Evolutionary conservation across 768 basidiomycete species (phyloP), one percentile per base, ranked within the genome.

Genomic region (Leucocoprinus leucothites): DNA sequence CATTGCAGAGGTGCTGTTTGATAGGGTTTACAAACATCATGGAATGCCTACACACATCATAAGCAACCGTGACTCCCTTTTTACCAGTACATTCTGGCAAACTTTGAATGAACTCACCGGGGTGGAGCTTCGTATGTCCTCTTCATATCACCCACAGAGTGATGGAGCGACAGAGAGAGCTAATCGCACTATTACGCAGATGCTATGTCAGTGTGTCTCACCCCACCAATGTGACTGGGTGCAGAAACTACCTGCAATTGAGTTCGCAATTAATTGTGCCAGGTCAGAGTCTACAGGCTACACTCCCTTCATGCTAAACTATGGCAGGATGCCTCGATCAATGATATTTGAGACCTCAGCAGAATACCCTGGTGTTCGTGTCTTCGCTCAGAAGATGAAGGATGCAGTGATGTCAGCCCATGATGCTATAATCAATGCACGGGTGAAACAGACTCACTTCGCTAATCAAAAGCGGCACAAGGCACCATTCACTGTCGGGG

Each of bases 341-440:
- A 38, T 56, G 46, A 49, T 61, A 1, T 58, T 19, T 59, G 59
- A 41, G 13, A 42, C 43, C 3, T 18, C 6, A 9, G 9, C 7
- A 9, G 31, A 34, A n/a, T 51, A 36, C 46, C 53, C 28, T 49
- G 53, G 34, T 46, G 62, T 26, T 24, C 54, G 11, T 8, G 24
- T 8, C 35, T 56, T 36, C 60, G 65, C 52, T 45, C 57, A 5
- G 19, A 34, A 54, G 22, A 34, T 60, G 42, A 60, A 60, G 26
- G 43, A 42, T 24, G 63, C 69, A 38, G 46, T 69, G 0, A 36
- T 64, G 7, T 56, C 56, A 0, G 74, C 75, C 0, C 74, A 78
- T 51, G 67, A 79, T 51, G 63, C 67, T 0, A 71, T 78, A 1
- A 71, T 78, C 7, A 70, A 55, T 14, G 57, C 65, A 0, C 38